Evolutionary conservation across 768 basidiomycete species (phyloP).

Genomic region (Russula sp.): DNA sequence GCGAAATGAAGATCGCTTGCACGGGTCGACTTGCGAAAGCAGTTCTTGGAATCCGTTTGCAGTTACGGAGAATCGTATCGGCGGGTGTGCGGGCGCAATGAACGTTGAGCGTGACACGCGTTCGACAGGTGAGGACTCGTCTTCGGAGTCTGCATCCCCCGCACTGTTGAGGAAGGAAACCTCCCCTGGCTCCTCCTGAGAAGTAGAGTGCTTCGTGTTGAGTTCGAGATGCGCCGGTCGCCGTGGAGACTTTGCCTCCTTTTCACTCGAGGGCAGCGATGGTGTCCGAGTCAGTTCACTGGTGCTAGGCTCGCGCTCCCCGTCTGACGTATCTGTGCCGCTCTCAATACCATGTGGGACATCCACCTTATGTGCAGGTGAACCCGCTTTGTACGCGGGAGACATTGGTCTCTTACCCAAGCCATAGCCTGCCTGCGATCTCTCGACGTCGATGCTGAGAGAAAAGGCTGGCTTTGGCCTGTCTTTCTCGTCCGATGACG

Average conservation of each 20-base stretch:
- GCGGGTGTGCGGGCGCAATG: slow-evolving; percentile 82
- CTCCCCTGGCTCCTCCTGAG: slow-evolving; percentile 5
- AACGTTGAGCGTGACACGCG: slow-evolving; percentile 65
- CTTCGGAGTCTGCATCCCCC: slow-evolving; percentile 25
- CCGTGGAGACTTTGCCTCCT: slow-evolving; percentile 1
- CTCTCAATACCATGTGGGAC: slow-evolving; percentile 70
- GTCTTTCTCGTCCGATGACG: slow-evolving; percentile 26
- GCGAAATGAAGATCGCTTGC: slow-evolving; percentile 31
- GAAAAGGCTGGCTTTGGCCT: slow-evolving; percentile 22
- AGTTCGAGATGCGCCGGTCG: slow-evolving; percentile 31
- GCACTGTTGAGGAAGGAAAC: slow-evolving; percentile 26
- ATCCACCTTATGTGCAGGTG: slow-evolving; percentile 57
- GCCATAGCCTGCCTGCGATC: slow-evolving; percentile 8
- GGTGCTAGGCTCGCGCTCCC: slow-evolving; percentile 39
- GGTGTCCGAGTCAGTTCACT: slow-evolving; percentile 11
- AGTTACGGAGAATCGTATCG: slow-evolving; percentile 86
- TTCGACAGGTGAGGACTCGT: slow-evolving; percentile 58
- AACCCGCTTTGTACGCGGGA: slow-evolving; percentile 37
- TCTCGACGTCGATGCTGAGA: slow-evolving; percentile 29
- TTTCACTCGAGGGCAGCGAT: slow-evolving; percentile 4
- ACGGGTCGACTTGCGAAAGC: slow-evolving; percentile 47
- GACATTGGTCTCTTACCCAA: slow-evolving; percentile 21
- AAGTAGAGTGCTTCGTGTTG: slow-evolving; percentile 20
- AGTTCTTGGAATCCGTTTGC: slow-evolving; percentile 75
- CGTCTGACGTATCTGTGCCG: slow-evolving; percentile 58